Evolutionary conservation across 768 basidiomycete genomes (phyloP).

Genomic region (Ramaria sp.): DNA sequence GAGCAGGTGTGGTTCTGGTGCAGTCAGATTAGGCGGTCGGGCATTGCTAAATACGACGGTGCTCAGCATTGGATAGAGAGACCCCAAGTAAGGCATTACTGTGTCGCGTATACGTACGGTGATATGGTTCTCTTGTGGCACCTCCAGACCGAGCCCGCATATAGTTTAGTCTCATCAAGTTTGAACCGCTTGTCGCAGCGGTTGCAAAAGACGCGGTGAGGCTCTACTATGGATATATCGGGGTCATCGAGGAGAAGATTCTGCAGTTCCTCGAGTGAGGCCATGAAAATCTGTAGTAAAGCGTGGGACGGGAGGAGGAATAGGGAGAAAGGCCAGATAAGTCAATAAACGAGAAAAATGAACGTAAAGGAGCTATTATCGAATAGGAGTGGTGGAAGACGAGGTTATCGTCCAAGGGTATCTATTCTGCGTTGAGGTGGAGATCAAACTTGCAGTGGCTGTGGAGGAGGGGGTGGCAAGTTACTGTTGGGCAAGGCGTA

Average conservation of each 20-base stretch:
- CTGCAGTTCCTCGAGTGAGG: conserved; percentile 41
- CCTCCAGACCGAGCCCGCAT: conserved; percentile 8
- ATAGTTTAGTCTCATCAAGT: conserved; percentile 30
- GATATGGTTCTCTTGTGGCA: conserved; percentile 7
- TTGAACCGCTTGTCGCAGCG: conserved; percentile 9
- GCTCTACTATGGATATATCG: conserved; percentile 68
- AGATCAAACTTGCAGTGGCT: too few relatives aligned
- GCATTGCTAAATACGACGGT: background rate
- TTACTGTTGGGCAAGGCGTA: too few relatives aligned
- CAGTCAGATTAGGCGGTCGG: background rate
- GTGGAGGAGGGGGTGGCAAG: too few relatives aligned
- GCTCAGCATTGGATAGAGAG: background rate
- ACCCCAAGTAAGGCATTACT: background rate
- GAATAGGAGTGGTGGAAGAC: background rate
- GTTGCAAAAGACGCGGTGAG: conserved; percentile 18
- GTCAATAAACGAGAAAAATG: background rate
- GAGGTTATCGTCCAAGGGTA: background rate
- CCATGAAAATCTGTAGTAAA: background rate
- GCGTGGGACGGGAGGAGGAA: background rate
- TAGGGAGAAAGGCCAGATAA: background rate
- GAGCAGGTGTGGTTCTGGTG: background rate
- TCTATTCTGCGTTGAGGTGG: background rate
- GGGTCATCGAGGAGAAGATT: conserved; percentile 58
- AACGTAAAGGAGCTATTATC: background rate
- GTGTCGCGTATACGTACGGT: background rate